Base-by-base conservation (phyloP, 2,329 filamentous ascomycete species). In the Aspergillus novoparasiticus region DNA sequence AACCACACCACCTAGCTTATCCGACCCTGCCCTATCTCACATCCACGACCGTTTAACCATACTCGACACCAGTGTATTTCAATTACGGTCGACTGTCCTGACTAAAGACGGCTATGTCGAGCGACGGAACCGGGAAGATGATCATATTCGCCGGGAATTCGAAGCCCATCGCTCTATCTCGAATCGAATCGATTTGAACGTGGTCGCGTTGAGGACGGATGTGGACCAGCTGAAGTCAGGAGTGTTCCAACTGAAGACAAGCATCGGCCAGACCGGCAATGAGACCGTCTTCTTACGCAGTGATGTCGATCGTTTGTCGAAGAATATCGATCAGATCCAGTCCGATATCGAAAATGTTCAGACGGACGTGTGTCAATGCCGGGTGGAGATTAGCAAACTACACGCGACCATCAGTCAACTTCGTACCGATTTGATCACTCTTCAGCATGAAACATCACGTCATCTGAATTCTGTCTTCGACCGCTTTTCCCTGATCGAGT, bases 81-180 rank as follows among this genome's bases (percentile, higher is more conserved):
- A 79, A 21, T 69, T 80, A n/a, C 75, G 75, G 34, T 72, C 76
- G 16, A 72, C 69, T 30, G 69, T 77, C n/a, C 61, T 80, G 34
- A 79, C 77, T 26, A 77, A 76, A 61, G 76, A 80, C 55, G 72
- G 69, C 30, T 80, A 80, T 67, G 69, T 75, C 53, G 76, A 79
- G 57, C 73, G 77, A 59, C 71, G 77, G 2, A 79, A 78, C 63
- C 72, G 75, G 19, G 76, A 80, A 68, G 78, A 80, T 63, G 71
- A 77, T 12, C 73, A 76, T 50, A 72, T 80, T 39, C 74, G 75
- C 48, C 76, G 76, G 8, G 78, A 80, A 60, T 79, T 80, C 41
- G 74, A 78, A 59, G 67, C 70, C 56, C 71, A 78, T 57, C 72
- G 71, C 36, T 68, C 72, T n/a, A 72, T 77, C 34, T 75, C 72